A percentile compares a stretch with the other conserved stretches of the same genome.
Conservation (phyloP, 2,329 filamentous ascomycete species). For the Phoma sp. region DNA sequence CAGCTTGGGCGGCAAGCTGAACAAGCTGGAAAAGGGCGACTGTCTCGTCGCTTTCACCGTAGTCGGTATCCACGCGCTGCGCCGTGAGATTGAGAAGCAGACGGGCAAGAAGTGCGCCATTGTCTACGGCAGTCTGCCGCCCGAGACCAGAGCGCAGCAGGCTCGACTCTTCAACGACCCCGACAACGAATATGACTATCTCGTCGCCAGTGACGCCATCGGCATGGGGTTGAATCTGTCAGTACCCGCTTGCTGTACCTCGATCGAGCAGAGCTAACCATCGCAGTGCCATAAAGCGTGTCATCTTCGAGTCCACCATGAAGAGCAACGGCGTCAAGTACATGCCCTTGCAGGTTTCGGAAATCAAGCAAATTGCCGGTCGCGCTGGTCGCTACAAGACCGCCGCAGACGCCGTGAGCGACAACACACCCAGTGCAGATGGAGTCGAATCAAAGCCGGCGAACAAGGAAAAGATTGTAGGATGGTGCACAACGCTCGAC, state of each 20-base stretch:
- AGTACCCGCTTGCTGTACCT: not conserved
- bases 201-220: conserved; percentile 94
- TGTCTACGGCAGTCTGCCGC: conserved; percentile 89
- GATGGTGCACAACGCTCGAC: conserved; percentile 81
- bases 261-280: not conserved
- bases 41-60: conserved; percentile 88
- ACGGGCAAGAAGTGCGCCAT: conserved; percentile 87
- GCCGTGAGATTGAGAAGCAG: conserved; percentile 73
- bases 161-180: conserved; percentile 94
- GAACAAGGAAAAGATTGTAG: conserved; percentile 53
- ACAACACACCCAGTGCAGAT: conserved; percentile 19
- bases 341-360: conserved; percentile 69
- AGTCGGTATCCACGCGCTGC: conserved; percentile 79
- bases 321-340: conserved; percentile 72
- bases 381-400: conserved; percentile 86
- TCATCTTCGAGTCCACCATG: conserved; percentile 80
- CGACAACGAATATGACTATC: conserved; percentile 90
- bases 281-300: conserved; percentile 75
- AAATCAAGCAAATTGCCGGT: conserved; percentile 94
- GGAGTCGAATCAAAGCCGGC: conserved; percentile 17
- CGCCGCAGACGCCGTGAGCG: conserved; percentile 62
- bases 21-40: conserved; percentile 82
- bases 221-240: conserved; percentile 95
- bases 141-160: conserved; percentile 90
- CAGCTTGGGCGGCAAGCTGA: conserved; percentile 70